Evolutionary conservation across 768 basidiomycete genomes (phyloP).

Genomic region (Polyporus arcularius): DNA sequence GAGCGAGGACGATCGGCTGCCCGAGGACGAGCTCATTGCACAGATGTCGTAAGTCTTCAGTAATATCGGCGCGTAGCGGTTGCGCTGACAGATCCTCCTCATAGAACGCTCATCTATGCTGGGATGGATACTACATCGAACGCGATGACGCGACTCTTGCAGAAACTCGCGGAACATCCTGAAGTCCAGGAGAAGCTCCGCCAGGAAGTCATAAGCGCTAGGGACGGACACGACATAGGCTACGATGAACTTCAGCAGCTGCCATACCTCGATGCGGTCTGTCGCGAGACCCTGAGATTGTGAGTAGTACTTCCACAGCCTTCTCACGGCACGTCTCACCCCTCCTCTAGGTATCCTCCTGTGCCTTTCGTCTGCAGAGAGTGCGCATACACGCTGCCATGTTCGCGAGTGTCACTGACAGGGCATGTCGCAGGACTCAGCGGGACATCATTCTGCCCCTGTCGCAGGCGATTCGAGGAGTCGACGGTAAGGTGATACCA

Average conservation of each 20-base stretch:
- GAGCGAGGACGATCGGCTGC: constrained; percentile 11
- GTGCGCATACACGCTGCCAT: not conserved
- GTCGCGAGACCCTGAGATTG: constrained; percentile 58
- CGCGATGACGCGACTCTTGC: constrained; percentile 19
- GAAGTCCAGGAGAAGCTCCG: constrained; percentile 37
- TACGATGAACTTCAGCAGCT: constrained; percentile 29
- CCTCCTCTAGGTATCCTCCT: constrained; percentile 1
- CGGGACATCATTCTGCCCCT: constrained; percentile 32
- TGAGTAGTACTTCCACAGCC: constrained; percentile 42
- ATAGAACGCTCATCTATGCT: constrained; percentile 23
- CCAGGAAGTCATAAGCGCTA: constrained; percentile 16
- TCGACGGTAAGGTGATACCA: constrained; percentile 27
- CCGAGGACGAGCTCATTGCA: constrained; percentile 18
- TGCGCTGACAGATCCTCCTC: not conserved
- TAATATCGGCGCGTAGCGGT: not conserved
- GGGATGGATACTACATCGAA: constrained; percentile 29
- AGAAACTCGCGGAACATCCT: constrained; percentile 28
- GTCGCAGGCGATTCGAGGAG: constrained; percentile 28
- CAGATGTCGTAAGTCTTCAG: constrained; percentile 14
- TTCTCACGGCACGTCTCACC: not conserved
- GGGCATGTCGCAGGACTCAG: constrained; percentile 1
- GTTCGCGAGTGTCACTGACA: not conserved
- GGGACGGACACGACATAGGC: constrained; percentile 34
- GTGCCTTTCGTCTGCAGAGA: constrained; percentile 1
- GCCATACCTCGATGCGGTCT: constrained; percentile 64